Evolutionary conservation across 805 yeast genomes (phyloP).

Genomic region (Starmerella apis): DNA sequence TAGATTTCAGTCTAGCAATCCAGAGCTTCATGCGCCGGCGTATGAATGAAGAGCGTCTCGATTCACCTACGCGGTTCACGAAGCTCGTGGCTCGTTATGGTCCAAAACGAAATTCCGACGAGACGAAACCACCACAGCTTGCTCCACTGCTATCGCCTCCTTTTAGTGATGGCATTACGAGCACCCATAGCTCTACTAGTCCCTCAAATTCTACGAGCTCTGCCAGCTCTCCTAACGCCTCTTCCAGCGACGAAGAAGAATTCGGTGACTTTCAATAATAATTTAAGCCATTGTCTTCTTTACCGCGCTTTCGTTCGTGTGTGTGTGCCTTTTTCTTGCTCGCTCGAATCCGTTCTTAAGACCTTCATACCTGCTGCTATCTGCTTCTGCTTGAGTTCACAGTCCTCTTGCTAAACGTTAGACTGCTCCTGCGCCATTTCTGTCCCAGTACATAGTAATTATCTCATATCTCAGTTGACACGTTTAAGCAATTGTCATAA

Average conservation of each 20-base stretch:
- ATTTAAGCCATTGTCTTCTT: not conserved
- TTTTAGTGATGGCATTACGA: not conserved
- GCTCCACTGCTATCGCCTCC: constrained; percentile 8
- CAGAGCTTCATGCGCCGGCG: constrained; percentile 29
- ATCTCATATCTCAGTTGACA: not conserved
- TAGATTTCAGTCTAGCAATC: constrained; percentile 34
- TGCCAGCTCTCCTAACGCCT: not conserved
- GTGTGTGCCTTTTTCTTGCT: no score
- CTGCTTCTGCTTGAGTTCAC: not conserved
- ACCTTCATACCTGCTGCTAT: not conserved
- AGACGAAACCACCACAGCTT: not conserved
- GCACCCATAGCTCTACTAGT: not conserved
- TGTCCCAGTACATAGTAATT: not conserved
- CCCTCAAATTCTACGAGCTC: not conserved
- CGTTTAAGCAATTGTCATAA: not conserved
- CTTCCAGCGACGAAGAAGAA: constrained; percentile 28
- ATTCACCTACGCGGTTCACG: constrained; percentile 13
- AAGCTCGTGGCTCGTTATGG: constrained; percentile 7
- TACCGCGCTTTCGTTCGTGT: no score
- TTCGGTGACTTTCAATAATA: constrained; percentile 32
- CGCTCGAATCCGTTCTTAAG: not conserved
- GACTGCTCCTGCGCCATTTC: not conserved
- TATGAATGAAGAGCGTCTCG: constrained; percentile 14
- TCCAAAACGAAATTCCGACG: not conserved
- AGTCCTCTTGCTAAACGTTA: not conserved